Percentiles rank a stretch among this genome's conserved stretches.
Evolutionary conservation across 768 basidiomycete species (phyloP).

Genomic region (Agaricus blazei): DNA sequence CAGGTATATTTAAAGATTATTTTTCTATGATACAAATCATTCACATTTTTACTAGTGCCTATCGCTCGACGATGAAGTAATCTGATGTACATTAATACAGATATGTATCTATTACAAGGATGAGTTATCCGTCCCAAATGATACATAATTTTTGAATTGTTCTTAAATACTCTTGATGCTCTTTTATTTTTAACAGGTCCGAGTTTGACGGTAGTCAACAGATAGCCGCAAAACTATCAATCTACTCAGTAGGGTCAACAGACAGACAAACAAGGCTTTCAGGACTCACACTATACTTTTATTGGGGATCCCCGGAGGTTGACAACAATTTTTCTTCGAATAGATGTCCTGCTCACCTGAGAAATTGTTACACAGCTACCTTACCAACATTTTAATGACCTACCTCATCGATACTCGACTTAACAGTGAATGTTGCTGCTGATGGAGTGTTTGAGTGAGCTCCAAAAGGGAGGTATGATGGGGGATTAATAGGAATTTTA

Average conservation of each 20-base stretch:
- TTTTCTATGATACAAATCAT: neutral
- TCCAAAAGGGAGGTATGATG: constrained; percentile 23
- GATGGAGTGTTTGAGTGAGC: constrained; percentile 12
- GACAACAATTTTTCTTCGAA: constrained; percentile 32
- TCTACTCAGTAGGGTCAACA: neutral
- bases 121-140: neutral
- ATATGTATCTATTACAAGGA: neutral
- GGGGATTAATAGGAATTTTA: constrained; percentile 19
- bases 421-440: neutral
- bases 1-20: constrained; percentile 47
- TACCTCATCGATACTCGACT: constrained; percentile 4
- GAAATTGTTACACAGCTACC: neutral
- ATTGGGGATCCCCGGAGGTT: constrained; percentile 20
- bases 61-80: constrained; percentile 24
- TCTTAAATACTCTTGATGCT: neutral
- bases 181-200: neutral
- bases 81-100: neutral
- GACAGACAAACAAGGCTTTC: neutral
- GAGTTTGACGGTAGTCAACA: neutral
- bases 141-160: neutral
- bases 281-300: neutral
- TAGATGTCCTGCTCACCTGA: constrained; percentile 23
- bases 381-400: neutral
- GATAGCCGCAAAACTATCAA: neutral
- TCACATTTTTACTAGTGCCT: constrained; percentile 28